Conservation (phyloP, 768 basidiomycete species). For the Lactarius trivialis region DNA sequence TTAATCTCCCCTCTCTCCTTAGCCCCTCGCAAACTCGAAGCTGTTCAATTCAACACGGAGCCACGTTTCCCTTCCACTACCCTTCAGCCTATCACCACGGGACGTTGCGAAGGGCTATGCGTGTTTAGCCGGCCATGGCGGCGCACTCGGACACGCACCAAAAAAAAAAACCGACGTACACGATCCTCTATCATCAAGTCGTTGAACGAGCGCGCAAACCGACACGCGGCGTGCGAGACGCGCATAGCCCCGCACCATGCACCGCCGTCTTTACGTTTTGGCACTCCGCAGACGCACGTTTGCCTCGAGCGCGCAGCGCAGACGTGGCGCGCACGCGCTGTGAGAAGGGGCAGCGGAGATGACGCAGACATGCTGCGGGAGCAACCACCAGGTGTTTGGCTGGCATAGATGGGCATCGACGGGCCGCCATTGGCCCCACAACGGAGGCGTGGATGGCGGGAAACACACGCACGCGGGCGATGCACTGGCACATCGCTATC, state of each 20-base stretch:
- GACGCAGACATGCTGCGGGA: slow-evolving; percentile 20
- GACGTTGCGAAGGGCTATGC: slow-evolving; percentile 5
- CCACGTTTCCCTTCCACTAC: background rate
- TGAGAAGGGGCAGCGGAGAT: slow-evolving; percentile 17
- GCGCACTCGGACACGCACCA: background rate
- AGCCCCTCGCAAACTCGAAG: background rate
- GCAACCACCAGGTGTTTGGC: slow-evolving; percentile 18
- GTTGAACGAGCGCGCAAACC: slow-evolving; percentile 6
- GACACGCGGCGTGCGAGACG: background rate
- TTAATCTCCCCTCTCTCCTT: background rate
- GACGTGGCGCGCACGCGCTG: slow-evolving; percentile 9
- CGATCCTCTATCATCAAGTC: background rate
- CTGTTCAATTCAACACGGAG: background rate
- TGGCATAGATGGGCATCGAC: slow-evolving; percentile 3
- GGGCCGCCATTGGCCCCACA: slow-evolving; percentile 12
- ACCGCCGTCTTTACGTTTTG: background rate
- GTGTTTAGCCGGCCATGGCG: background rate
- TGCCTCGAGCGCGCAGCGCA: slow-evolving; percentile 15
- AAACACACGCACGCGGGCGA: slow-evolving; percentile 15
- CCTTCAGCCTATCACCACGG: background rate
- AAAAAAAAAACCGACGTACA: background rate
- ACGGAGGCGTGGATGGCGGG: slow-evolving; percentile 17
- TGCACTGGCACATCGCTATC: slow-evolving; percentile 17
- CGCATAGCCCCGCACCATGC: background rate
- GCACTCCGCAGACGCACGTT: slow-evolving; percentile 2